Evolutionary conservation across 1,139 yeast species (phyloP).

Genomic region (Groenewaldozyma sp.): DNA sequence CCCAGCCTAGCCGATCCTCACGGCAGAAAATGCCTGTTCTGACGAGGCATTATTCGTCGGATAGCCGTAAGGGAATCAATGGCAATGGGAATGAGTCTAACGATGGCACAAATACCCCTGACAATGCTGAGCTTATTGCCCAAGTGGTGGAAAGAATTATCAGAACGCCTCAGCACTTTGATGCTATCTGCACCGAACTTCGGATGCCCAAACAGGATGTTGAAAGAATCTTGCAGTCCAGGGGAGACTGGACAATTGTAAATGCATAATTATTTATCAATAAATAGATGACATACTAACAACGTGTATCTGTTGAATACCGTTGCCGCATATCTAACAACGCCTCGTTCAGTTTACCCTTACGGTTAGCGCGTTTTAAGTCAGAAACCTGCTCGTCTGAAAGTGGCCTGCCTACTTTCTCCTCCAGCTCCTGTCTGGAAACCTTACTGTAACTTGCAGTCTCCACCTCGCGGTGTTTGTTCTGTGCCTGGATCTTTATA

Average conservation of each 20-base stretch:
- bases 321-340: slow-evolving; percentile 33
- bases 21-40: too few species aligned
- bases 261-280: slow-evolving; percentile 15
- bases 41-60: too few species aligned
- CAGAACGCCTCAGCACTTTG: slow-evolving; percentile 54
- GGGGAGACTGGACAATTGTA: slow-evolving; percentile 26
- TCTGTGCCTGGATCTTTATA: slow-evolving; percentile 18
- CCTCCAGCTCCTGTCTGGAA: slow-evolving; percentile 22
- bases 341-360: slow-evolving; percentile 36
- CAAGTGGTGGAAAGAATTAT: slow-evolving; percentile 39
- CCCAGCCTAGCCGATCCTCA: slow-evolving; percentile 5
- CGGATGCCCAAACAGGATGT: slow-evolving; percentile 49
- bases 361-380: slow-evolving; percentile 29
- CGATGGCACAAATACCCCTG: neutral
- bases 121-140: slow-evolving; percentile 24
- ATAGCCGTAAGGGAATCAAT: too few species aligned
- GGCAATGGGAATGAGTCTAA: neutral
- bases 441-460: slow-evolving; percentile 18
- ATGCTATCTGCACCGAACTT: slow-evolving; percentile 63
- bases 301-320: slow-evolving; percentile 31
- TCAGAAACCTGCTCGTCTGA: slow-evolving; percentile 23
- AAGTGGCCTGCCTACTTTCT: slow-evolving; percentile 28
- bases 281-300: slow-evolving; percentile 17
- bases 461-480: slow-evolving; percentile 14
- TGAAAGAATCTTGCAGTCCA: slow-evolving; percentile 18